phyloP scores from a whole-genome alignment of 2,329 filamentous ascomycete species.

The Coniochaeta sp. region DNA sequence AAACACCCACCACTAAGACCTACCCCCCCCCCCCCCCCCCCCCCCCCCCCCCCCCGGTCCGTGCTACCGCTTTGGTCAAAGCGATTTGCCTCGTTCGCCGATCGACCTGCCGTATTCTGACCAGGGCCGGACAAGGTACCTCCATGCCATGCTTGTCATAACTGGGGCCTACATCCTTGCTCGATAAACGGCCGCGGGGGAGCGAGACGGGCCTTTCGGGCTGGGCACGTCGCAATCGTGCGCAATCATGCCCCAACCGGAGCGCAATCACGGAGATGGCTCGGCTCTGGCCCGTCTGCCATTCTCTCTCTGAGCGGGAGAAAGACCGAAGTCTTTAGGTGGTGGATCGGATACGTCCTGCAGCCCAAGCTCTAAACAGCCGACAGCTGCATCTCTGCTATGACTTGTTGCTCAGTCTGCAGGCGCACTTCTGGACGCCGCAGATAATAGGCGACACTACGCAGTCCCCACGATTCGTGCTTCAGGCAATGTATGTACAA shows the following conservation, averaged over 20 bases:
- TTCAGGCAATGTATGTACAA: too few species aligned
- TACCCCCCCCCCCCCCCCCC: too few species aligned
- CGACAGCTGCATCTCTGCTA: not conserved
- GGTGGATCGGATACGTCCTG: not conserved
- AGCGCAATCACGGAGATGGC: not conserved
- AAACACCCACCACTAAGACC: too few species aligned
- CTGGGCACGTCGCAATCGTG: not conserved
- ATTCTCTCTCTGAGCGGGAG: not conserved
- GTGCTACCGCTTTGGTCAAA: slow-evolving; percentile 1
- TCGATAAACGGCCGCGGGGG: not conserved
- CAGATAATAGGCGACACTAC: not conserved
- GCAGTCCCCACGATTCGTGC: too few species aligned
- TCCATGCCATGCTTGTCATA: slow-evolving; percentile 4
- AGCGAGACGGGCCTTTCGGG: slow-evolving; percentile 1
- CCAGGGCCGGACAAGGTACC: slow-evolving; percentile 2
- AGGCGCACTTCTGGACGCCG: not conserved
- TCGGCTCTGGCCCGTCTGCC: not conserved
- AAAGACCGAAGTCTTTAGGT: not conserved
- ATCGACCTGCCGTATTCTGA: slow-evolving; percentile 6
- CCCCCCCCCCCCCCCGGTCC: too few species aligned
- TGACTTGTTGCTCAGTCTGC: not conserved
- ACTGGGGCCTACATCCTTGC: not conserved
- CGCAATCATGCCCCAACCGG: not conserved
- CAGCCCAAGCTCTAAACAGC: not conserved
- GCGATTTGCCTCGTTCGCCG: not conserved